Percentiles rank a stretch among this genome's conserved stretches.
Conservation (phyloP, 2,329 filamentous ascomycete species). For the Dendryphion nanum region DNA sequence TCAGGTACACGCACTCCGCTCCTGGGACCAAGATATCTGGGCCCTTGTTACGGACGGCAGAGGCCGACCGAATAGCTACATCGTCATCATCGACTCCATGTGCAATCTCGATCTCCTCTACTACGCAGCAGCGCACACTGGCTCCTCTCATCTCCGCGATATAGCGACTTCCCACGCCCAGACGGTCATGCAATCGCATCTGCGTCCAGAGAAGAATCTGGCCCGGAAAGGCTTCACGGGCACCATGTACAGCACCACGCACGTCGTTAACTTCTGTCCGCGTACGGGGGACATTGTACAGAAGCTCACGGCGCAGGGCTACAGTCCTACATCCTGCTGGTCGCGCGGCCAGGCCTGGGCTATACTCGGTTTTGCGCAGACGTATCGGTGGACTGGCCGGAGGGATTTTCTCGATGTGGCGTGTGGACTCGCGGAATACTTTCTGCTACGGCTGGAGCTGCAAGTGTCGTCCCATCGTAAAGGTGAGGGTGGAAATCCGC, state of each 20-base stretch:
- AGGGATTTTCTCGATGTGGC: constrained; percentile 41
- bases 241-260: no score
- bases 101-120: constrained; percentile 44
- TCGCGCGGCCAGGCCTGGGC: constrained; percentile 48
- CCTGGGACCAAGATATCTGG: constrained; percentile 46
- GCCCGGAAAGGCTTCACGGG: no score
- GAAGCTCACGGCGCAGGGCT: constrained; percentile 45
- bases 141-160: constrained; percentile 29
- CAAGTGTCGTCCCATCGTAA: no score
- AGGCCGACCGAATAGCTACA: constrained; percentile 41
- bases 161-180: constrained; percentile 43
- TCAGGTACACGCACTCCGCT: constrained; percentile 38
- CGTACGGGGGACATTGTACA: constrained; percentile 34
- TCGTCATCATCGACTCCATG: constrained; percentile 43
- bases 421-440: constrained; percentile 44
- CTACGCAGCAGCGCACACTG: constrained; percentile 36
- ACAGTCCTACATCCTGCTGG: constrained; percentile 42
- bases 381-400: constrained; percentile 43
- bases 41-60: constrained; percentile 36
- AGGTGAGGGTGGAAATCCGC: no score
- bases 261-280: constrained; percentile 45
- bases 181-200: constrained; percentile 41
- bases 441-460: constrained; percentile 16
- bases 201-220: no score
- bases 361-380: constrained; percentile 44